phyloP scores from a whole-genome alignment of 805 yeast genomes.

The Priceomyces fermenticarens region DNA sequence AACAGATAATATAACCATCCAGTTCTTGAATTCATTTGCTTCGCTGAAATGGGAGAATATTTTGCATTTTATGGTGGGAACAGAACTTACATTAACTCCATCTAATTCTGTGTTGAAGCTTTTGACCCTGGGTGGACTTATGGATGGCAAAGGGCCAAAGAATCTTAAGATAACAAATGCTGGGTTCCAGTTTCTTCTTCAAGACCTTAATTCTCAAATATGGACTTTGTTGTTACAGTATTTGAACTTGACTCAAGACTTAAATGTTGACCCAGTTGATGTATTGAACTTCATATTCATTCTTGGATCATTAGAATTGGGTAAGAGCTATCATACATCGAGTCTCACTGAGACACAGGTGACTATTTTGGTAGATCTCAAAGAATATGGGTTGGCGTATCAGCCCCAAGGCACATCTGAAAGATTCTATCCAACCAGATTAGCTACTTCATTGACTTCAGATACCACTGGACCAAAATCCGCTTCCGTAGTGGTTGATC shows the following conservation, averaged over 20 bases:
- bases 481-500: slow-evolving; percentile 74
- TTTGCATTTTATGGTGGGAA: slow-evolving; percentile 96
- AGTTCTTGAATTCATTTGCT: slow-evolving; percentile 75
- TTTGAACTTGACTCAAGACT: slow-evolving; percentile 74
- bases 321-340: slow-evolving; percentile 74
- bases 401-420: slow-evolving; percentile 50
- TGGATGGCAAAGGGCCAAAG: slow-evolving; percentile 59
- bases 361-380: slow-evolving; percentile 81
- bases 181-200: slow-evolving; percentile 92
- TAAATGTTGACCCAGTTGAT: slow-evolving; percentile 94
- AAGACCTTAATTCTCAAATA: slow-evolving; percentile 89
- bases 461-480: slow-evolving; percentile 70
- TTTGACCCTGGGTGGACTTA: slow-evolving; percentile 75
- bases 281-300: slow-evolving; percentile 90
- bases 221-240: slow-evolving; percentile 92
- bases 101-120: slow-evolving; percentile 78
- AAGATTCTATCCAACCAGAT: slow-evolving; percentile 83
- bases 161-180: slow-evolving; percentile 73
- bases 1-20: slow-evolving; percentile 56
- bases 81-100: slow-evolving; percentile 67
- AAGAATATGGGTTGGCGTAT: slow-evolving; percentile 89
- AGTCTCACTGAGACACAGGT: slow-evolving; percentile 77
- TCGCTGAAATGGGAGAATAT: slow-evolving; percentile 91
- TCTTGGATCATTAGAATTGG: slow-evolving; percentile 88
- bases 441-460: slow-evolving; percentile 86